phyloP scores from a whole-genome alignment of 2,329 filamentous ascomycete genomes.

The Colletotrichum agaves region DNA sequence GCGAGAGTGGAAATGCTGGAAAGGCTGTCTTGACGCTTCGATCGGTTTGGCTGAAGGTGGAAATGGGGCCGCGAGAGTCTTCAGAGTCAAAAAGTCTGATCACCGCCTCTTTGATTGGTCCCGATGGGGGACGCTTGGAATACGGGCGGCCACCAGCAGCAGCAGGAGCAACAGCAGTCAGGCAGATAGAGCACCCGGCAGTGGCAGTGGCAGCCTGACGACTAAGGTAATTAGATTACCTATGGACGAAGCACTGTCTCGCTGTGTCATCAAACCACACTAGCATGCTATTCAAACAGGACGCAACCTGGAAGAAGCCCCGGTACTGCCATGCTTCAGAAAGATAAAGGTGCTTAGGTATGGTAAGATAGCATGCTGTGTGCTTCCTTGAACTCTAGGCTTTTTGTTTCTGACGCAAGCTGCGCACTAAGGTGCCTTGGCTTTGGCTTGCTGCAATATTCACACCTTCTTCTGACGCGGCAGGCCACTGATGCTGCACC shows the following conservation, averaged over 20 bases:
- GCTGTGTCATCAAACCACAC: neutral
- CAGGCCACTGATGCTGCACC: slow-evolving; percentile 10
- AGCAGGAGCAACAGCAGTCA: slow-evolving; percentile 5
- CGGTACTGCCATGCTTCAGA: slow-evolving; percentile 34
- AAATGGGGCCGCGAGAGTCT: slow-evolving; percentile 37
- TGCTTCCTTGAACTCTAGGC: neutral
- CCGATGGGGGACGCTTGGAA: slow-evolving; percentile 25
- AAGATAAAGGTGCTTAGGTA: slow-evolving; percentile 1
- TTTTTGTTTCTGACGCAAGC: slow-evolving; percentile 4
- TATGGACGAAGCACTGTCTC: neutral
- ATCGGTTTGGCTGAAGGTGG: slow-evolving; percentile 34
- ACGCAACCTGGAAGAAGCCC: slow-evolving; percentile 22
- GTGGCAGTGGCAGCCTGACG: slow-evolving; percentile 22
- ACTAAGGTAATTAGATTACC: slow-evolving; percentile 17
- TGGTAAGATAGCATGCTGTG: slow-evolving; percentile 16
- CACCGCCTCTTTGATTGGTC: slow-evolving; percentile 50
- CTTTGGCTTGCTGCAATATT: neutral
- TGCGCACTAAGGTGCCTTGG: slow-evolving; percentile 6
- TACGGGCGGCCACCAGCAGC: slow-evolving; percentile 18
- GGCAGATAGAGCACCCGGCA: neutral
- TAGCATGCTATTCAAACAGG: slow-evolving; percentile 8
- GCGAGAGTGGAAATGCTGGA: slow-evolving; percentile 32
- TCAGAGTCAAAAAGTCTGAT: slow-evolving; percentile 49
- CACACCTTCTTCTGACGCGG: neutral
- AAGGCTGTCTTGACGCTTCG: slow-evolving; percentile 31